Evolutionary conservation across 495 filamentous ascomycete species (phyloP).

Genomic region (Penicillium waksmanii): DNA sequence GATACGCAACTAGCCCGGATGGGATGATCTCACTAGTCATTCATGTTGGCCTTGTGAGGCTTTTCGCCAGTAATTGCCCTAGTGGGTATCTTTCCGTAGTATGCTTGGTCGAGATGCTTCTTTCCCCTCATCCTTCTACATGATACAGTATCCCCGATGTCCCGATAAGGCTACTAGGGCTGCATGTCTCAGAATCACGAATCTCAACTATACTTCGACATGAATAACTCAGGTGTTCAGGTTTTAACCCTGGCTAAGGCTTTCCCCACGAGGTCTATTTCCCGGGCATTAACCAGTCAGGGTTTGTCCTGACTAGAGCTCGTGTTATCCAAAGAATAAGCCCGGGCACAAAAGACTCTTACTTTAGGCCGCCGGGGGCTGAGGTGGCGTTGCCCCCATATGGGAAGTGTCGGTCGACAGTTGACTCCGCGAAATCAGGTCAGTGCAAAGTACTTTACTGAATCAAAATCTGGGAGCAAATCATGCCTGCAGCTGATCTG

Average conservation of each 20-base stretch:
- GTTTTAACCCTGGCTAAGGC: slow-evolving; percentile 1
- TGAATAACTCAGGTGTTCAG: not conserved
- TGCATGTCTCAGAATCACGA: slow-evolving; percentile 14
- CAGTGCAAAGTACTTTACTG: not conserved
- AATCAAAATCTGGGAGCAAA: not conserved
- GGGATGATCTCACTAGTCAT: slow-evolving; percentile 3
- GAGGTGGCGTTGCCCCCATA: slow-evolving; percentile 1
- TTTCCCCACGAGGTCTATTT: not conserved
- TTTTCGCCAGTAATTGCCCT: not conserved
- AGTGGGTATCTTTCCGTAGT: not conserved
- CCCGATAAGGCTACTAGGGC: not conserved
- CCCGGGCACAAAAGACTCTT: not conserved
- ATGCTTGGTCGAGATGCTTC: not conserved
- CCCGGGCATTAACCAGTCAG: not conserved
- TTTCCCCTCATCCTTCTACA: not conserved
- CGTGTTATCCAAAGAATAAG: not conserved
- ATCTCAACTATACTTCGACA: not conserved
- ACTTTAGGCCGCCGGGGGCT: not conserved
- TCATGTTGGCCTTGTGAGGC: not conserved
- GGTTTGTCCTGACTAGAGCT: not conserved
- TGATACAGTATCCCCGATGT: not conserved
- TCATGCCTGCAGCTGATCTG: not conserved
- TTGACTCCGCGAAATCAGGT: not conserved
- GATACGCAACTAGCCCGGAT: not conserved
- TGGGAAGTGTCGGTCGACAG: not conserved